Percentiles rank a stretch among this genome's conserved stretches.
phyloP scores from a whole-genome alignment of 768 basidiomycete species.

The Leccinum pellstonianum region DNA sequence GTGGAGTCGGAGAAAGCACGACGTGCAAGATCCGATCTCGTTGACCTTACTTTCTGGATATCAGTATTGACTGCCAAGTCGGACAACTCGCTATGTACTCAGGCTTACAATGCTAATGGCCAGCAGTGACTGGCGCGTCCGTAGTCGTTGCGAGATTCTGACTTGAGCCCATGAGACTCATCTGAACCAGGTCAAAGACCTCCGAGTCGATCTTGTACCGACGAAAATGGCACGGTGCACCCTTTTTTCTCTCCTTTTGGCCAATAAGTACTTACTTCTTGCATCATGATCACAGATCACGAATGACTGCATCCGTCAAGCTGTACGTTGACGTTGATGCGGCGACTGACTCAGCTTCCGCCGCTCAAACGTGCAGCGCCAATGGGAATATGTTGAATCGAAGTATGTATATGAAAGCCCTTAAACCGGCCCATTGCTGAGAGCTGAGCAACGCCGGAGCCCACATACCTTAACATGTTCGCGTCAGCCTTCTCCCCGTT shows the following conservation, averaged over 20 bases:
- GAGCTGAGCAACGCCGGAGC: not conserved
- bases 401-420: not conserved
- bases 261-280: too few species aligned
- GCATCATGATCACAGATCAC: not conserved
- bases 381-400: not conserved
- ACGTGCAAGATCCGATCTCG: not conserved
- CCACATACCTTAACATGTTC: conserved; percentile 1
- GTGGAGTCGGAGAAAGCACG: not conserved
- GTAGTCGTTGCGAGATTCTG: too few species aligned
- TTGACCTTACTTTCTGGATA: not conserved
- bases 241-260: not conserved
- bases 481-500: conserved; percentile 2
- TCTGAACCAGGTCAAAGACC: not conserved
- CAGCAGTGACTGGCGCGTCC: too few species aligned
- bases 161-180: not conserved
- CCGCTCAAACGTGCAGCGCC: not conserved
- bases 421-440: not conserved
- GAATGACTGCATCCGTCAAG: too few species aligned
- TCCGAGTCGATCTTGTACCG: not conserved
- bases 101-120: too few species aligned
- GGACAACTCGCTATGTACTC: too few species aligned
- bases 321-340: too few species aligned
- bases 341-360: not conserved
- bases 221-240: not conserved
- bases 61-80: not conserved